Evolutionary conservation across 495 filamentous ascomycete genomes (phyloP).

Genomic region (Neurospora tetraspora): DNA sequence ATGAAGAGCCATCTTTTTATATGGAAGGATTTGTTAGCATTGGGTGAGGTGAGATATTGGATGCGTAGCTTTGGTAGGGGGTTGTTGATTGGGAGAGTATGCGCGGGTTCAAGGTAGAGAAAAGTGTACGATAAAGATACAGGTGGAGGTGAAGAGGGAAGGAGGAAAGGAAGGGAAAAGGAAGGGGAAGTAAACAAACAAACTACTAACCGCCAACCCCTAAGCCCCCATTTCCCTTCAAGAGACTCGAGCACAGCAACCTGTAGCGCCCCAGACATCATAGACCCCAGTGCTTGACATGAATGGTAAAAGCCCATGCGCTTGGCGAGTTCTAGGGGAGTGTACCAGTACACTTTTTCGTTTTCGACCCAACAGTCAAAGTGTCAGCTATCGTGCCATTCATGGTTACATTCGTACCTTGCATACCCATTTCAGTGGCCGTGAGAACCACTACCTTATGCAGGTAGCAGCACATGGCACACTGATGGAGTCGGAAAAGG

Average conservation of each 20-base stretch:
- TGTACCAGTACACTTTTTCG: constrained; percentile 29
- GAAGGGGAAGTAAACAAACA: not conserved
- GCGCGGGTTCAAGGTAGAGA: not conserved
- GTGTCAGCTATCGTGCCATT: not conserved
- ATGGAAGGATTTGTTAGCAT: not conserved
- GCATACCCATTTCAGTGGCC: not conserved
- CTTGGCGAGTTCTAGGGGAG: constrained; percentile 27
- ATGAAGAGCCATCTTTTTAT: constrained; percentile 40
- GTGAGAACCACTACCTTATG: not conserved
- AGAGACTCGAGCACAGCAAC: constrained; percentile 42
- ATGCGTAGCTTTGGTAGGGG: no score
- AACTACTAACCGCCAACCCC: constrained; percentile 37
- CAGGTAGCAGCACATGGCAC: not conserved
- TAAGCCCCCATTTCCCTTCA: constrained; percentile 35
- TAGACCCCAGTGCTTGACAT: constrained; percentile 26
- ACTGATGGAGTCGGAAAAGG: not conserved
- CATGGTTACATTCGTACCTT: not conserved
- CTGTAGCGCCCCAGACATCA: constrained; percentile 40
- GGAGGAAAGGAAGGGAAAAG: not conserved
- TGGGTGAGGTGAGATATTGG: no score
- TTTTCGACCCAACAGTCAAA: not conserved
- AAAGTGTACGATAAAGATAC: not conserved
- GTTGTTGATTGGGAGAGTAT: not conserved
- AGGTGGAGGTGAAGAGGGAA: not conserved
- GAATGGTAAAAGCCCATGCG: constrained; percentile 35